Evolutionary conservation across 2,329 filamentous ascomycete genomes (phyloP).

Genomic region (Simplicillium sp.): DNA sequence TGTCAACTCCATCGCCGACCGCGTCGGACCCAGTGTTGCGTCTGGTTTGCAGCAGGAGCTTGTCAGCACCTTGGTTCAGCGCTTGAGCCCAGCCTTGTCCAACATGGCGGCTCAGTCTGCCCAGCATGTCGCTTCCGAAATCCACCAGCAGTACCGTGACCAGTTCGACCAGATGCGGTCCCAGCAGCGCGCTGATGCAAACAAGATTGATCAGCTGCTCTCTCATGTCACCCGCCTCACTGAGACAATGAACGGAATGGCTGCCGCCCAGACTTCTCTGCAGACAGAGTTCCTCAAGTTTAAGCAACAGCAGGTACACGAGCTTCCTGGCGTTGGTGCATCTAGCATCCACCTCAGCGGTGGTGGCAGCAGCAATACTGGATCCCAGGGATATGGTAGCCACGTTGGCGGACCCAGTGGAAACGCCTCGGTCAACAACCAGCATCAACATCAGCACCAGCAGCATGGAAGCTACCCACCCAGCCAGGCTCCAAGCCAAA

Average conservation of each 20-base stretch:
- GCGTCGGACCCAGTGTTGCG: constrained; percentile 57
- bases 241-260: constrained; percentile 62
- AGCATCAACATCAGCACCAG: constrained; percentile 13
- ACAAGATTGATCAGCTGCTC: constrained; percentile 66
- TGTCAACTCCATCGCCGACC: constrained; percentile 58
- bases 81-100: constrained; percentile 57
- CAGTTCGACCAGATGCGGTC: constrained; percentile 40
- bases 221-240: constrained; percentile 56
- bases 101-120: constrained; percentile 56
- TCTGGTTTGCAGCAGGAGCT: constrained; percentile 63
- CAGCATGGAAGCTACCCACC: constrained; percentile 22
- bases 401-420: not conserved
- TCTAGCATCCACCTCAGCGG: constrained; percentile 6
- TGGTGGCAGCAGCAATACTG: constrained; percentile 12
- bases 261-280: constrained; percentile 56
- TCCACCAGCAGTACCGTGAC: constrained; percentile 52
- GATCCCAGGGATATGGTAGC: constrained; percentile 18
- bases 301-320: constrained; percentile 37
- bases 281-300: constrained; percentile 55
- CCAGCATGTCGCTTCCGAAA: constrained; percentile 56
- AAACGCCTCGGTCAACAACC: constrained; percentile 1
- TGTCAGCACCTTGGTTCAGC: constrained; percentile 47
- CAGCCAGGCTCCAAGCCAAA: constrained; percentile 21
- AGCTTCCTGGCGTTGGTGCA: constrained; percentile 24
- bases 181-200: constrained; percentile 39